Evolutionary conservation across 139 green algal species (phyloP), one percentile per base, ranked within the genome.

Genomic region (Pycnococcus provasolii): DNA sequence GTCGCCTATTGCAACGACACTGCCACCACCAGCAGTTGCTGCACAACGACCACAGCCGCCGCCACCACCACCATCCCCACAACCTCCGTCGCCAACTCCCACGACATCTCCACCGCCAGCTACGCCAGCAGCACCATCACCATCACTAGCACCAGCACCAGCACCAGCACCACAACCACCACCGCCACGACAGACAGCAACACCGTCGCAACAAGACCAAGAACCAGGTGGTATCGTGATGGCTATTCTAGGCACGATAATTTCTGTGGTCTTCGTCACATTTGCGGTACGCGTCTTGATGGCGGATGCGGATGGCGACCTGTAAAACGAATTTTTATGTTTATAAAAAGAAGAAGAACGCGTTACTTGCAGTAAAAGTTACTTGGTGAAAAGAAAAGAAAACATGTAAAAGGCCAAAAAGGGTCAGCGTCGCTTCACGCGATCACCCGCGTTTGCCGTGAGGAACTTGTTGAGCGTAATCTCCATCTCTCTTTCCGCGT

Each of bases 1-100:
- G 26, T 26, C 26, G 26, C 26, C 26, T 26, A 26, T 26, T 26
- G 26, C 26, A 26, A 26, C 26, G 26, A 26, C 26, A 26, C 26
- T 26, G 26, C 26, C 26, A 26, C 26, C 26, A 26, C 26, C 26
- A 26, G 26, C 26, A 26, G 26, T 26, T 26, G 26, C 26, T 26
- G 26, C 26, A 26, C 26, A 26, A 26, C 26, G 26, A 26, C 26
- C 26, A 26, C 26, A 26, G 26, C 26, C 26, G 50, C 50, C 13
- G 50, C 50, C 50, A 55, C 50, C 50, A 55, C 50, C 50, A 55
- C 50, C 50, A 55, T 13, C 50, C 9, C 50, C 50, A 55, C 50
- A 9, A 55, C 50, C 50, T 26, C 50, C 50, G 13, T 13, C 50
- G 13, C 50, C 50, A 55, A 9, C 50, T 26, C 50, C 50, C 9